Base-by-base conservation (phyloP, 495 filamentous ascomycete genomes). In the Podospora didyma region DNA sequence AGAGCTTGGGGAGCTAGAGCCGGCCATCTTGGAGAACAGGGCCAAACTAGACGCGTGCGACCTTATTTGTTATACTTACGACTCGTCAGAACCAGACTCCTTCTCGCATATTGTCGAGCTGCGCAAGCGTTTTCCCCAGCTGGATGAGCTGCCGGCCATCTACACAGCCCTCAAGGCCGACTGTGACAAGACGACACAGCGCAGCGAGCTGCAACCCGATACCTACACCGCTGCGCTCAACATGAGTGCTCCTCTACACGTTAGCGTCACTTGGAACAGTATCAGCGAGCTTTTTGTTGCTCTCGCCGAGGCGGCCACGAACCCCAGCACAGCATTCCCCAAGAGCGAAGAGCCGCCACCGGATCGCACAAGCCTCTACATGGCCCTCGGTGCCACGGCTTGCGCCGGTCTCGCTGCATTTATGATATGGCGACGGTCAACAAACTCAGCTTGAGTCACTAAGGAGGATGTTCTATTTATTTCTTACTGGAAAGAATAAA, bases 121-220 rank as follows among this genome's bases (percentile, higher is more conserved):
- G 22, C 83, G 92, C 44, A 78, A 84, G 60, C 72, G 86, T 55
- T 88, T 90, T 59, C 86, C 90, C 0, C 86, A 94, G 49, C 78
- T 98, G 11, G 89, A 96, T 60, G 86, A 89, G 34, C 76, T 97
- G 17, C 95, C 94, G 0, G 86, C 90, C 22, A 82, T 98, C 9
- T 98, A 94, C 68, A 86, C 90, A 17, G 94, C 93, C 0, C 76
- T 96, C 53, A 98, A 98, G 65, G 94, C 94, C 1, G 94, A 98
- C 69, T 79, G 85, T 49, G 94, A 98, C 69, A 94, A 94, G 64
- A 95, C 92, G 2, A 96, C 89, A 16, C 94, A 98, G 73, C 82
- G 93, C 48, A 86, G 86, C 35, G 92, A 97, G 71, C 72, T 85
- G 58, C 94, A 98, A 71, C 94, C 94, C 3, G 94, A 98, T 67